phyloP scores from a whole-genome alignment of 208 protist genomes.

The Leishmania amazonensis region DNA sequence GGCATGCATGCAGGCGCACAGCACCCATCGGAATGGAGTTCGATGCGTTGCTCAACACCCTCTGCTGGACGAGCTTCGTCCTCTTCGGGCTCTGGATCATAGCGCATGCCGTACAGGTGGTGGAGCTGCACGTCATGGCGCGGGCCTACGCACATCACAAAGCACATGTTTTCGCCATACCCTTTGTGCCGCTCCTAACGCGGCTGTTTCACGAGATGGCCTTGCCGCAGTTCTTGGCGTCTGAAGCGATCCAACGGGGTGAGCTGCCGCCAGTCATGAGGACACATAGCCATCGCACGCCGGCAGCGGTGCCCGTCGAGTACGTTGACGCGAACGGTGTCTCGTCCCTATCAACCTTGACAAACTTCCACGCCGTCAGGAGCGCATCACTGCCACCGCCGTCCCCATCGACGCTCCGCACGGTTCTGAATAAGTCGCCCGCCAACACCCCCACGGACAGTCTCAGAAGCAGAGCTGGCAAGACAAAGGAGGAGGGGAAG shows the following conservation, averaged over 20 bases:
- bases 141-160: constrained; percentile 33
- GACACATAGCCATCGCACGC: not conserved
- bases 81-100: constrained; percentile 34
- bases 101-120: constrained; percentile 16
- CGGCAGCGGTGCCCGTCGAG: not conserved
- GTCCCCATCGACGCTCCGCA: not conserved
- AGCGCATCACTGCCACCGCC: not conserved
- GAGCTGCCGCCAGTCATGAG: constrained; percentile 2
- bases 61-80: constrained; percentile 33
- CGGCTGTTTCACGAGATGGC: constrained; percentile 49
- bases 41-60: constrained; percentile 45
- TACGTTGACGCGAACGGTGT: not conserved
- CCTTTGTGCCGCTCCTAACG: constrained; percentile 51
- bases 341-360: not conserved
- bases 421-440: not conserved
- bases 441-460: not conserved
- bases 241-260: constrained; percentile 31
- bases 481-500: not conserved
- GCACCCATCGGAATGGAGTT: constrained; percentile 25
- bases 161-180: constrained; percentile 37
- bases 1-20: not conserved
- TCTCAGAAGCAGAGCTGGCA: not conserved
- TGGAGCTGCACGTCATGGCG: constrained; percentile 27
- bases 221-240: constrained; percentile 41
- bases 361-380: not conserved